Evolutionary conservation across 1,139 yeast genomes (phyloP).

Genomic region (Chernovozyma sophiae-reginae): DNA sequence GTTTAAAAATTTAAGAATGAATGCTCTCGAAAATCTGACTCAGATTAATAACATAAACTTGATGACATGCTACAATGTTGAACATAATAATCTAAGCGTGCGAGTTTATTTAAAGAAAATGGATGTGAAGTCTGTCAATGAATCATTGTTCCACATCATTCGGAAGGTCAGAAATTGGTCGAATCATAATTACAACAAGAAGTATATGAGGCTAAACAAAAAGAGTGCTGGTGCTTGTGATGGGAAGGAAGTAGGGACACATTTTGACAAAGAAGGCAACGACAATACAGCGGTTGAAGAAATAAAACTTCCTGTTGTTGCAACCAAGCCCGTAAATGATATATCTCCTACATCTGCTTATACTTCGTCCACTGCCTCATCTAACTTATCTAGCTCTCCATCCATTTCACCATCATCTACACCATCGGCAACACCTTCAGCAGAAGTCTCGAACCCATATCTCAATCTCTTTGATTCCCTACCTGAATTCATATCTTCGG

Average conservation of each 20-base stretch:
- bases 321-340: neutral
- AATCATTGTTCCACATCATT: slow-evolving; percentile 34
- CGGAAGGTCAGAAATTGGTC: slow-evolving; percentile 30
- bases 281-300: neutral
- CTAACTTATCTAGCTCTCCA: neutral
- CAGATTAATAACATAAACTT: slow-evolving; percentile 27
- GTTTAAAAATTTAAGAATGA: slow-evolving; percentile 27
- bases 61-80: slow-evolving; percentile 24
- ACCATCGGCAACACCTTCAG: neutral
- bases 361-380: neutral
- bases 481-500: slow-evolving; percentile 25
- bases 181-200: slow-evolving; percentile 22
- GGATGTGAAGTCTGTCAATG: slow-evolving; percentile 34
- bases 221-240: neutral
- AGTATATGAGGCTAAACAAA: slow-evolving; percentile 15
- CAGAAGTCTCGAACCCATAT: no score
- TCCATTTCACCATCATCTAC: neutral
- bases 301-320: no score
- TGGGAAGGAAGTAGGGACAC: neutral
- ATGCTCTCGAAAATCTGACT: slow-evolving; percentile 30
- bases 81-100: slow-evolving; percentile 18
- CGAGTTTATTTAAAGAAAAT: slow-evolving; percentile 25
- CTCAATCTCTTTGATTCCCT: slow-evolving; percentile 30
- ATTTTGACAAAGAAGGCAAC: neutral
- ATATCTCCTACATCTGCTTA: neutral